Conservation (phyloP, 768 basidiomycete genomes). For the Naganishia onofrii region DNA sequence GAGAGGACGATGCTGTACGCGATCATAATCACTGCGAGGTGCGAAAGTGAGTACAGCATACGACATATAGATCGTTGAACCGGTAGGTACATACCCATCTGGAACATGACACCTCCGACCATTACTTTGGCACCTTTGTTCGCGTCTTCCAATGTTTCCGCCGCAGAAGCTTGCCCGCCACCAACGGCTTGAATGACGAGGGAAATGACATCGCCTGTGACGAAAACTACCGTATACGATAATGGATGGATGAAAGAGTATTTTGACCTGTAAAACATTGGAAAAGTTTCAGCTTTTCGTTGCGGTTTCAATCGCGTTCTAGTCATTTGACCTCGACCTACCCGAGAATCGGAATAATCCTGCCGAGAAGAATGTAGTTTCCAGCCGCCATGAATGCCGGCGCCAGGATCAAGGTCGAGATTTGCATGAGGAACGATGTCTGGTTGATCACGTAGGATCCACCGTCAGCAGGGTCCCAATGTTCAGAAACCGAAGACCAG, state of each 20-base stretch:
- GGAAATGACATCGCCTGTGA: constrained; percentile 58
- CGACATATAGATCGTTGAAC: background rate
- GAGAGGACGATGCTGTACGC: constrained; percentile 54
- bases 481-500: background rate
- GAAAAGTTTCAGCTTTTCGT: no score
- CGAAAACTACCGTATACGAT: constrained; percentile 47
- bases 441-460: constrained; percentile 9
- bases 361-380: constrained; percentile 62
- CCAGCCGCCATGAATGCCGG: constrained; percentile 61
- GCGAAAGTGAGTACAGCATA: background rate
- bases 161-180: constrained; percentile 60
- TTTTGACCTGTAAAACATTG: constrained; percentile 7
- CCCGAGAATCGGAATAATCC: constrained; percentile 27
- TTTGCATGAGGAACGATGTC: constrained; percentile 44
- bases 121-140: constrained; percentile 60
- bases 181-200: constrained; percentile 67
- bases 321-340: background rate
- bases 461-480: constrained; percentile 17
- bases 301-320: no score
- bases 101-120: constrained; percentile 62
- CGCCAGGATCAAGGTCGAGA: constrained; percentile 59
- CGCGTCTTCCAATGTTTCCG: constrained; percentile 38
- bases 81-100: constrained; percentile 54
- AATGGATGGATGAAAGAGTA: constrained; percentile 36
- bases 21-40: constrained; percentile 53